Conservation (phyloP, 208 protist species). For the Trypanosoma rangeli region DNA sequence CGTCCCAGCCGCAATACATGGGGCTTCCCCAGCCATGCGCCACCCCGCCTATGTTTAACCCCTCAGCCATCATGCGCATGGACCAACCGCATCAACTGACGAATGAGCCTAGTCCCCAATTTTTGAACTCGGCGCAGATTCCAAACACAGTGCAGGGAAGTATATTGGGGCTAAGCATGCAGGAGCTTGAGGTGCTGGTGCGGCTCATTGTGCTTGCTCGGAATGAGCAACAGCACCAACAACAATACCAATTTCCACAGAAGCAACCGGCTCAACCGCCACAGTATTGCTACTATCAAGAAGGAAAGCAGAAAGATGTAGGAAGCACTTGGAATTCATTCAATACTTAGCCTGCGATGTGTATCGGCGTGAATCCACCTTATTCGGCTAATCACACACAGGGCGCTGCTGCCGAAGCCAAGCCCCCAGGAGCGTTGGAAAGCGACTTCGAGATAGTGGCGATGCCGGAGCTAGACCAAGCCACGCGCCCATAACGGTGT, state of each 20-base stretch:
- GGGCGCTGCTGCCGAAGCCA: not conserved
- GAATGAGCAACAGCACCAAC: slow-evolving; percentile 16
- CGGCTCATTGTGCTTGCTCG: slow-evolving; percentile 14
- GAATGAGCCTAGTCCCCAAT: not conserved
- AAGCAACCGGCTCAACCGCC: not conserved
- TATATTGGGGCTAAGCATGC: slow-evolving; percentile 12
- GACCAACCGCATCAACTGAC: slow-evolving; percentile 12
- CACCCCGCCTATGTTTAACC: not conserved
- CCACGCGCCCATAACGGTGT: not conserved
- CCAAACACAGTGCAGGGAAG: not conserved
- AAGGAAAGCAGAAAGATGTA: not conserved
- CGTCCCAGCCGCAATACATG: not conserved
- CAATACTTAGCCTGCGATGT: not conserved
- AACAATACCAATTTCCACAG: slow-evolving; percentile 2
- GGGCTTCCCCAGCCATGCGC: slow-evolving; percentile 1
- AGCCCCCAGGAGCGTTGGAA: not conserved
- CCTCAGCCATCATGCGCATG: not conserved
- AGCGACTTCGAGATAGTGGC: not conserved
- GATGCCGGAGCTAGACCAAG: not conserved
- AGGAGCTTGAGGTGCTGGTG: slow-evolving; percentile 20
- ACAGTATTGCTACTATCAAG: slow-evolving; percentile 12
- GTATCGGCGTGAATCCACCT: not conserved
- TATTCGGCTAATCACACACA: not conserved
- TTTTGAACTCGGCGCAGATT: not conserved
- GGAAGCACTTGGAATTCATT: not conserved